A percentile compares a stretch with the other conserved stretches of the same genome.
phyloP scores from a whole-genome alignment of 2,329 filamentous ascomycete species.

The Graphiopsis chlorocephala region DNA sequence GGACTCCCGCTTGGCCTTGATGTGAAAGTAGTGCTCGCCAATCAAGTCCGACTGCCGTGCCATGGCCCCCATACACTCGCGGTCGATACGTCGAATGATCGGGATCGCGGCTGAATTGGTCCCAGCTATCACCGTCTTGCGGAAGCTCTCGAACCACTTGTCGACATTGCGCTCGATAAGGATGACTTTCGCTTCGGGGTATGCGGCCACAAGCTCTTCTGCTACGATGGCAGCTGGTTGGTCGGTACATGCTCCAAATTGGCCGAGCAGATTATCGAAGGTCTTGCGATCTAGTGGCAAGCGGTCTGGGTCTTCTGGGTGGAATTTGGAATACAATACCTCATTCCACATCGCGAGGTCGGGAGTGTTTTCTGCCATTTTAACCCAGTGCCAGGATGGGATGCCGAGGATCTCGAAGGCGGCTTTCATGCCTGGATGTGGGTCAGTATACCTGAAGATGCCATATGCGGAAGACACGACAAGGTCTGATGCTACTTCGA shows the following conservation, averaged over 20 bases:
- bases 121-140: neutral
- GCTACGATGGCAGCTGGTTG: slow-evolving; percentile 19
- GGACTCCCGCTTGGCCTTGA: neutral
- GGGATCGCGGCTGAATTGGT: neutral
- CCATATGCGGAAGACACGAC: neutral
- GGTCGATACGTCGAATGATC: neutral
- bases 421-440: neutral
- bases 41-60: neutral
- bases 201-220: slow-evolving; percentile 21
- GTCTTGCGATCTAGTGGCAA: slow-evolving; percentile 10
- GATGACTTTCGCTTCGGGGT: slow-evolving; percentile 26
- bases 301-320: neutral
- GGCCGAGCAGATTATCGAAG: slow-evolving; percentile 21
- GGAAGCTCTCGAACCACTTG: slow-evolving; percentile 24
- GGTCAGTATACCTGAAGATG: neutral
- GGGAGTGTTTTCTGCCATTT: slow-evolving; percentile 18
- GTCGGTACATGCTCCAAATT: slow-evolving; percentile 17
- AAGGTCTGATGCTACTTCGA: too few species aligned
- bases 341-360: slow-evolving; percentile 19
- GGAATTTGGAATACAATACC: slow-evolving; percentile 19
- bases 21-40: slow-evolving; percentile 7
- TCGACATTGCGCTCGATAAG: slow-evolving; percentile 57
- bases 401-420: slow-evolving; percentile 13
- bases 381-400: slow-evolving; percentile 17
- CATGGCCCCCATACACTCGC: neutral